phyloP scores from a whole-genome alignment of 148 eudicot species.

The Selenicereus undatus region DNA sequence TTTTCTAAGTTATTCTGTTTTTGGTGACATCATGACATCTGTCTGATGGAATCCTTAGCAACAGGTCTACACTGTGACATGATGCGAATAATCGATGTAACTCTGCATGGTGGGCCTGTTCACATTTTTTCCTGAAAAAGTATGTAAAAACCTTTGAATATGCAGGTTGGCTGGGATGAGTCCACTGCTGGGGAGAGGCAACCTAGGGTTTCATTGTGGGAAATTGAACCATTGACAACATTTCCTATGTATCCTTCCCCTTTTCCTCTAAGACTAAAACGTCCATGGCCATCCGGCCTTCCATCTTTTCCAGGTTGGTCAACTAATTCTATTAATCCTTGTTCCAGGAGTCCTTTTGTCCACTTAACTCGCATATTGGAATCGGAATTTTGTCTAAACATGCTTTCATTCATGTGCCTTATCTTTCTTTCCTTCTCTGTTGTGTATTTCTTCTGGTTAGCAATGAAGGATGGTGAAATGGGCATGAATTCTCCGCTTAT shows the following conservation, averaged over 20 bases:
- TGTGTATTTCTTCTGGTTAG: constrained; percentile 30
- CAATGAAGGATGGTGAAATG: constrained; percentile 55
- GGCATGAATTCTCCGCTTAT: constrained; percentile 55
- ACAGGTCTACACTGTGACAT: background rate
- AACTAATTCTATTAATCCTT: constrained; percentile 1
- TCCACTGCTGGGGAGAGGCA: constrained; percentile 82
- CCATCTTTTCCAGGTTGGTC: constrained; percentile 55
- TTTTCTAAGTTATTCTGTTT: background rate
- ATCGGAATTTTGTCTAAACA: constrained; percentile 6
- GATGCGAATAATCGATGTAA: background rate
- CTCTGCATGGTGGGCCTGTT: background rate
- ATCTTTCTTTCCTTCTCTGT: background rate
- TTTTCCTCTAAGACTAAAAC: constrained; percentile 65
- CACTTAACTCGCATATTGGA: background rate
- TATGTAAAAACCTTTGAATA: background rate
- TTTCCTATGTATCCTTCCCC: constrained; percentile 88
- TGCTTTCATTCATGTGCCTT: background rate
- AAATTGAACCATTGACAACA: constrained; percentile 78
- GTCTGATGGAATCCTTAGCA: background rate
- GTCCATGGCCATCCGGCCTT: constrained; percentile 73
- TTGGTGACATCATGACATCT: background rate
- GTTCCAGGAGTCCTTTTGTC: background rate
- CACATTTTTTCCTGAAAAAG: background rate
- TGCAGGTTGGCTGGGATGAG: constrained; percentile 92
- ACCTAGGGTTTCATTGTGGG: constrained; percentile 82